These are phyloP conservation scores for Cardiosporidium cionae DNA, from an alignment of 169 alveolate genomes.

Conservation along the genomic window DNA sequence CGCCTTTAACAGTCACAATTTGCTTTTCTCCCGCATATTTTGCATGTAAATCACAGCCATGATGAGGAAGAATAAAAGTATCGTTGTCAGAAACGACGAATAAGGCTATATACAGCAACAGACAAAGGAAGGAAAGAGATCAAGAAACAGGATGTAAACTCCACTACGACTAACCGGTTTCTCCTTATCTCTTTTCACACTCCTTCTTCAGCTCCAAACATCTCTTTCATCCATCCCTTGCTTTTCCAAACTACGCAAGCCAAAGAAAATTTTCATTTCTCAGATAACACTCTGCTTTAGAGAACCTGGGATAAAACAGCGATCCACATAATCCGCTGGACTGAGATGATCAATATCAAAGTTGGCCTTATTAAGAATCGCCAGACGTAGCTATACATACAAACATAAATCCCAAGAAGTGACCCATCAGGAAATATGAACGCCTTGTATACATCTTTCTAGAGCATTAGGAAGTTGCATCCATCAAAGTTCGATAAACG, in stretches of 20 bases:
- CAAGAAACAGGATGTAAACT: too few relatives aligned
- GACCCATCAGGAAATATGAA: conserved; percentile 2
- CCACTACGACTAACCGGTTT: too few relatives aligned
- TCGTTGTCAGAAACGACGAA: conserved; percentile 36
- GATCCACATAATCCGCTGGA: conserved; percentile 58
- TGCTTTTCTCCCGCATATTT: conserved; percentile 21
- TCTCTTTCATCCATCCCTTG: too few relatives aligned
- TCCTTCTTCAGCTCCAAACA: too few relatives aligned
- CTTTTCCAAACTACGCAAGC: too few relatives aligned
- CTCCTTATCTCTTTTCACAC: too few relatives aligned
- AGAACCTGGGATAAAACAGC: conserved; percentile 76
- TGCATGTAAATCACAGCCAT: conserved; percentile 9
- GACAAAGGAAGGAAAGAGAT: too few relatives aligned
- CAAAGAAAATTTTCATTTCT: too few relatives aligned
- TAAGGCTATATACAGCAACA: conserved; percentile 26
- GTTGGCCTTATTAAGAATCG: conserved; percentile 58
- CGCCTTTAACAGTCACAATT: conserved; percentile 40
- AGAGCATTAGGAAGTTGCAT: conserved; percentile 6
- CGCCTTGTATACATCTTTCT: conserved; percentile 16
- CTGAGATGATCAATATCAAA: conserved; percentile 64
- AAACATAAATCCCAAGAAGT: not conserved
- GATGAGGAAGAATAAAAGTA: conserved; percentile 33
- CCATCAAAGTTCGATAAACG: conserved; percentile 42
- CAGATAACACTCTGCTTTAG: too few relatives aligned
- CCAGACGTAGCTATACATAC: conserved; percentile 15